Conservation (phyloP, 2,329 filamentous ascomycete species). For the Xylaria sp. region DNA sequence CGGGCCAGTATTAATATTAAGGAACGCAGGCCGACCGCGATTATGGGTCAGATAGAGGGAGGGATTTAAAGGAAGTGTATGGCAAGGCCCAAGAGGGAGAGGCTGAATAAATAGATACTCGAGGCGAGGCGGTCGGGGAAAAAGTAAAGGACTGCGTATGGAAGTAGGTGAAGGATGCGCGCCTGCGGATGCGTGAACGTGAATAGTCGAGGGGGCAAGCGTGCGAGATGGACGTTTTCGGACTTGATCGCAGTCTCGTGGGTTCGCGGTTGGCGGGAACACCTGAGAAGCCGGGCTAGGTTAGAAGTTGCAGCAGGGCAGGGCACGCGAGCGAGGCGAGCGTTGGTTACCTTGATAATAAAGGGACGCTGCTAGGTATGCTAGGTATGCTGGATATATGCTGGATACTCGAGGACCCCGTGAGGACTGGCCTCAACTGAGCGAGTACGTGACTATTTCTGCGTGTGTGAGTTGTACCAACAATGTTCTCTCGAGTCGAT, state of each 20-base stretch:
- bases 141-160: conserved; percentile 7
- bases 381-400: neutral
- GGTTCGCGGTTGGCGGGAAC: conserved; percentile 15
- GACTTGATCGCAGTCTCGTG: conserved; percentile 21
- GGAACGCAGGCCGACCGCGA: conserved; percentile 4
- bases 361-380: conserved; percentile 7
- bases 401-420: conserved; percentile 18
- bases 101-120: neutral
- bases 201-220: conserved; percentile 23
- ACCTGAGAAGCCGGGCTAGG: conserved; percentile 9
- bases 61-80: neutral
- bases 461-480: neutral
- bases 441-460: conserved; percentile 6
- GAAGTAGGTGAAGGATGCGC: conserved; percentile 16
- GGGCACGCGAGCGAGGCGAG: conserved; percentile 1
- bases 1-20: conserved; percentile 4
- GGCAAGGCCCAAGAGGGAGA: neutral
- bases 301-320: conserved; percentile 17
- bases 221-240: conserved; percentile 14
- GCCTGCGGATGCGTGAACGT: conserved; percentile 18
- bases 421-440: conserved; percentile 26
- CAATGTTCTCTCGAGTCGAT: neutral
- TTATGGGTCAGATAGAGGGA: conserved; percentile 12
- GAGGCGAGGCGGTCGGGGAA: neutral
- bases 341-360: conserved; percentile 2